phyloP scores from a whole-genome alignment of 2,329 filamentous ascomycete species.

The Aspergillus terreus region DNA sequence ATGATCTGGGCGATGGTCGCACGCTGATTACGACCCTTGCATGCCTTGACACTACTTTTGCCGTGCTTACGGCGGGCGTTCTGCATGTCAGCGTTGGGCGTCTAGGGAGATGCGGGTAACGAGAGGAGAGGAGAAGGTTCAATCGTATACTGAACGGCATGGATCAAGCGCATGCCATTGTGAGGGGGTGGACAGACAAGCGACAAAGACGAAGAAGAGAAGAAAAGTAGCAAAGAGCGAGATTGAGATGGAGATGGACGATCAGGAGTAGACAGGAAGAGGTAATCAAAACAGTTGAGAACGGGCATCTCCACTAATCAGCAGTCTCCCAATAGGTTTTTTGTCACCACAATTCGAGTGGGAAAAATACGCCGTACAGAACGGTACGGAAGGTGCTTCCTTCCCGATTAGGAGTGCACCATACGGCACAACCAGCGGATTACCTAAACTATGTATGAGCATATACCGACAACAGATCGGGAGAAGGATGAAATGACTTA shows the following conservation, averaged over 20 bases:
- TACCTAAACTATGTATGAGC: no score
- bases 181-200: not conserved
- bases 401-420: no score
- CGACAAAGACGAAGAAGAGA: no score
- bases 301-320: not conserved
- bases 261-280: no score
- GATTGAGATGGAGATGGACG: no score
- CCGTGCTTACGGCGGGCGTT: slow-evolving; percentile 28
- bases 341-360: not conserved
- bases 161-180: not conserved
- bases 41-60: slow-evolving; percentile 19
- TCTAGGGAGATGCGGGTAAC: not conserved
- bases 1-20: slow-evolving; percentile 28
- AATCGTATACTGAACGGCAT: not conserved
- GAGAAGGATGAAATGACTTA: no score
- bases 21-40: slow-evolving; percentile 19
- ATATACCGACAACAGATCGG: no score
- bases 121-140: not conserved
- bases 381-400: not conserved
- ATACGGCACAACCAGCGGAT: no score
- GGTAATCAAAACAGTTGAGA: no score
- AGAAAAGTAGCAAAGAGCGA: no score
- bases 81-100: slow-evolving; percentile 10
- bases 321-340: not conserved
- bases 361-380: not conserved